Evolutionary conservation across 306 rosid species (phyloP).

Genomic region (Vigna mungo): DNA sequence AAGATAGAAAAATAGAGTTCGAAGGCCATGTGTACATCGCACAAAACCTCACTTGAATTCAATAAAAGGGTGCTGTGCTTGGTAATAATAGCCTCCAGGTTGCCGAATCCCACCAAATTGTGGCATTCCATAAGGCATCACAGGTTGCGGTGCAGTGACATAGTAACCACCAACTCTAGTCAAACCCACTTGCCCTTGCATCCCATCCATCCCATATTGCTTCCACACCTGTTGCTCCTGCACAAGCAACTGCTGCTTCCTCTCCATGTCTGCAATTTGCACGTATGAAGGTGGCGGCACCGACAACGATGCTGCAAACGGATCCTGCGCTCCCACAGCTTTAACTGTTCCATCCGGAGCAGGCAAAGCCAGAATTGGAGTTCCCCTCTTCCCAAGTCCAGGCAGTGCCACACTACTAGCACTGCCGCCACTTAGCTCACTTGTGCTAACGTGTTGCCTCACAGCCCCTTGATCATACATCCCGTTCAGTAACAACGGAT

Average conservation of each 20-base stretch:
- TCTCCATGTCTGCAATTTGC: constrained; percentile 90
- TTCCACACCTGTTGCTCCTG: constrained; percentile 85
- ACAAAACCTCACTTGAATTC: background rate
- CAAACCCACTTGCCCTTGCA: constrained; percentile 79
- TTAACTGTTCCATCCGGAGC: constrained; percentile 81
- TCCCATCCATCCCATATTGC: constrained; percentile 77
- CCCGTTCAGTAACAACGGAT: constrained; percentile 78
- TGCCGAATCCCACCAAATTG: constrained; percentile 57
- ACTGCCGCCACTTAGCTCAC: constrained; percentile 73
- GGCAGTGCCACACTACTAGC: constrained; percentile 80
- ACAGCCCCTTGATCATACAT: constrained; percentile 91
- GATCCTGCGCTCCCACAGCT: constrained; percentile 71
- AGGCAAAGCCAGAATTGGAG: constrained; percentile 75
- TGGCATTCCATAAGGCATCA: constrained; percentile 79
- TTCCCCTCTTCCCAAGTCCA: constrained; percentile 53
- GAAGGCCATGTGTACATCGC: background rate
- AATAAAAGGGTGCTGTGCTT: constrained; percentile 54
- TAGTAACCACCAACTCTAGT: constrained; percentile 58
- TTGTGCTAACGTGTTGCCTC: constrained; percentile 71
- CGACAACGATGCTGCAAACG: constrained; percentile 76
- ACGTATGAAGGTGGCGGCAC: constrained; percentile 91
- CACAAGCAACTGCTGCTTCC: constrained; percentile 74
- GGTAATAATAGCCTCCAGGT: constrained; percentile 72
- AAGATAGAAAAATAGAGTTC: background rate
- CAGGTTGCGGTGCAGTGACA: constrained; percentile 47